phyloP scores from a whole-genome alignment of 306 rosid species.

The Urtica urens region DNA sequence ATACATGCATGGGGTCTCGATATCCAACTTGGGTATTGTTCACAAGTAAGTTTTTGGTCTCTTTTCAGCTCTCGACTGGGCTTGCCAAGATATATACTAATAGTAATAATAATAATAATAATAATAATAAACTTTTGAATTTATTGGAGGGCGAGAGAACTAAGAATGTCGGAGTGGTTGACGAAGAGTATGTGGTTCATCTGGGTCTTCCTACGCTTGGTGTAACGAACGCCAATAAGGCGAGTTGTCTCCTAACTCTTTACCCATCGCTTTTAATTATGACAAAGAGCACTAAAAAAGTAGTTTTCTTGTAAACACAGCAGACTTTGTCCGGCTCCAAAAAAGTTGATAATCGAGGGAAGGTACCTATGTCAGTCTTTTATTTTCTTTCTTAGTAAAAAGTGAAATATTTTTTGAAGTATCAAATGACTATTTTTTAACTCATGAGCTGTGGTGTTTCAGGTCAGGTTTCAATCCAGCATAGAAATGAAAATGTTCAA shows the following conservation, averaged over 20 bases:
- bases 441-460: conserved; percentile 1
- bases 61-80: conserved; percentile 1
- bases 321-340: conserved; percentile 29
- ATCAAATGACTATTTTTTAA: not conserved
- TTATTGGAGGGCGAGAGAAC: conserved; percentile 61
- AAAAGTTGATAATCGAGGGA: conserved; percentile 35
- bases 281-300: no score
- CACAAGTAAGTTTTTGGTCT: conserved; percentile 46
- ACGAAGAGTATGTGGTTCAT: conserved; percentile 72
- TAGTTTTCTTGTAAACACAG: conserved; percentile 18
- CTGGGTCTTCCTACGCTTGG: conserved; percentile 88
- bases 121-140: conserved; percentile 4
- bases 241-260: conserved; percentile 22
- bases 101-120: no score
- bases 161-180: conserved; percentile 70
- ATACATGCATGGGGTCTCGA: conserved; percentile 98
- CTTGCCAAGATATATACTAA: no score
- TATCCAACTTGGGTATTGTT: conserved; percentile 80
- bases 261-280: no score
- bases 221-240: conserved; percentile 44
- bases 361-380: conserved; percentile 21
- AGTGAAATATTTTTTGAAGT: not conserved
- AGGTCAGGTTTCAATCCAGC: conserved; percentile 38
- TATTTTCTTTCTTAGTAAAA: not conserved
- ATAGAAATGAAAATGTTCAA: conserved; percentile 33